Evolutionary conservation across 176 grass and related monocot species (phyloP), one percentile per base, ranked within the genome.

Genomic region (Avena sativa): DNA sequence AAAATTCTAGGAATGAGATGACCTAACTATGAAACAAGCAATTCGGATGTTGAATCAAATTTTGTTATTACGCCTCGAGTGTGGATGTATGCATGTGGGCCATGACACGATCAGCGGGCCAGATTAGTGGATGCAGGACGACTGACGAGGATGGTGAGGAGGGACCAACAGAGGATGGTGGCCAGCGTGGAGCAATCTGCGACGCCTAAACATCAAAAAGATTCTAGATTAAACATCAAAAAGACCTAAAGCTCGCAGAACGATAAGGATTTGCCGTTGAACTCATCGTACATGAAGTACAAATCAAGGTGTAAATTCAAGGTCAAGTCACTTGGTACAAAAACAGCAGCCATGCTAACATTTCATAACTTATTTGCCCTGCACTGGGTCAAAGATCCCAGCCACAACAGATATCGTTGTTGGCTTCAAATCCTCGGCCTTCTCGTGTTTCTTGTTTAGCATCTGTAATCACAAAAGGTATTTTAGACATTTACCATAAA

Each of bases 401-500:
- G 85, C 74, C 17, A 83, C 83, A 80, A 73, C 88, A 2, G 87
- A 68, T 81, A 93, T 84, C 4, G 51, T 86, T 0, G 89, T 74
- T 58, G 87, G 78, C 65, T 92, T 92, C 3, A 89, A 91, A 83
- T 97, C 95, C 67, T 94, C 95, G 2, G 89, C 87, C 65, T 92
- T 97, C 88, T 97, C 95, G 26, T 97, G 90, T 77, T 97, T 92
- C 88, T 97, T 94, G 88, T 97, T 97, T 76, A 97, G 84, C 84
- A 97, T 91, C 92, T 97, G 81, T 10, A 83, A 75, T 40, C 47
- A 80, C 85, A 12, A 5, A 36, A 66, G 65, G 2, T 17, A 19
- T 57, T n/a, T 57, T 57, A 28, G 28, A 28, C 28, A 28, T 28
- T 28, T 28, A 28, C 28, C 28, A 28, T 28, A 28, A 28, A 28